Percentiles rank a stretch among this genome's conserved stretches.
These are phyloP conservation scores for Rhodosporidiobolus sp. DNA, from an alignment of 768 basidiomycete genomes.

Conservation along the genomic window DNA sequence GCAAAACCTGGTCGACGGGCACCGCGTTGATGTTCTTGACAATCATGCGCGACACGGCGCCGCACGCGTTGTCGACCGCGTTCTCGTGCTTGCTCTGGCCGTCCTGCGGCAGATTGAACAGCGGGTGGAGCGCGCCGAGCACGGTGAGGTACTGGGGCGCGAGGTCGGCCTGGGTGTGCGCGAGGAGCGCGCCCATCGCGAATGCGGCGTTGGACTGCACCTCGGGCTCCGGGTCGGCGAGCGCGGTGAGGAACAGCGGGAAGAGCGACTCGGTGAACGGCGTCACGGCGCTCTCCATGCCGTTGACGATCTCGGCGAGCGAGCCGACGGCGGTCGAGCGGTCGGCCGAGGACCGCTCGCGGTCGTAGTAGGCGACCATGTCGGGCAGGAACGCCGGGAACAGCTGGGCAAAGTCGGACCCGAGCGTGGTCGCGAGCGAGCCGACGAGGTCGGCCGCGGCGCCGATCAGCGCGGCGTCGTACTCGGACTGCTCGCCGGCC, in stretches of 20 bases:
- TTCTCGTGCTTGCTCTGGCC: slow-evolving; percentile 64
- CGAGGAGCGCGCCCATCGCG: slow-evolving; percentile 83
- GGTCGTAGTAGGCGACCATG: slow-evolving; percentile 87
- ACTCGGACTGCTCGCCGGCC: slow-evolving; percentile 85
- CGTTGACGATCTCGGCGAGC: slow-evolving; percentile 89
- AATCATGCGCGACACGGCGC: slow-evolving; percentile 85
- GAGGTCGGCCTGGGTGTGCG: slow-evolving; percentile 77
- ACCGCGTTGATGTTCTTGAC: slow-evolving; percentile 70
- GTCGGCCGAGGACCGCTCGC: slow-evolving; percentile 81
- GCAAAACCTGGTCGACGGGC: slow-evolving; percentile 86
- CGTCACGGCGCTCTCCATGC: slow-evolving; percentile 74
- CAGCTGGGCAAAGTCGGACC: slow-evolving; percentile 72
- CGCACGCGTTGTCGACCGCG: slow-evolving; percentile 94
- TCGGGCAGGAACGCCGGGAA: slow-evolving; percentile 85
- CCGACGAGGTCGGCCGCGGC: slow-evolving; percentile 92
- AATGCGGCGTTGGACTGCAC: slow-evolving; percentile 96
- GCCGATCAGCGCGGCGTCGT: slow-evolving; percentile 90
- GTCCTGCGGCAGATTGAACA: slow-evolving; percentile 67
- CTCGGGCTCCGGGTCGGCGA: slow-evolving; percentile 81
- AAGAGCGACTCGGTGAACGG: slow-evolving; percentile 76
- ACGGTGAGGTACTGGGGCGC: slow-evolving; percentile 74
- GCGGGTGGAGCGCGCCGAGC: slow-evolving; percentile 71
- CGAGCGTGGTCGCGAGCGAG: slow-evolving; percentile 78
- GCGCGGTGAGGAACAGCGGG: slow-evolving; percentile 76
- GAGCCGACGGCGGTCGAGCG: slow-evolving; percentile 89